These are phyloP conservation scores for Nemophila menziesii DNA, from an alignment of 257 asterid species.

Conservation along the genomic window DNA sequence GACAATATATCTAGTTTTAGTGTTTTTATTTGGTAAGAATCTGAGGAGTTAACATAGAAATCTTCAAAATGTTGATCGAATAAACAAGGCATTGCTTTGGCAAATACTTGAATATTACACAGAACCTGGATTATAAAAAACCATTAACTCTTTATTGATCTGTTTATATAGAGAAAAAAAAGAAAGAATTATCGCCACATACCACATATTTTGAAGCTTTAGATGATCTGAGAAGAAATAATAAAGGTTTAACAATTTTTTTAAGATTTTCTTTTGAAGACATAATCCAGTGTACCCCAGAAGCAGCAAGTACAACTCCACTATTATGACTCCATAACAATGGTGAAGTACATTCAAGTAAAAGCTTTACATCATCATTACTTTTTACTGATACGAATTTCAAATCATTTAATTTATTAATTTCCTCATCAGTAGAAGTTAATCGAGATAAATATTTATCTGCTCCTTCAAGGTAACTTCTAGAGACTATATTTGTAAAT, in stretches of 20 bases:
- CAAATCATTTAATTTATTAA: slow-evolving; percentile 36
- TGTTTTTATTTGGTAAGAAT: slow-evolving; percentile 67
- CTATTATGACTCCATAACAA: slow-evolving; percentile 83
- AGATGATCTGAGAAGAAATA: slow-evolving; percentile 90
- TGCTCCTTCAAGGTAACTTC: slow-evolving; percentile 93
- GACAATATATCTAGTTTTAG: slow-evolving; percentile 93
- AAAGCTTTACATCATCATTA: slow-evolving; percentile 71
- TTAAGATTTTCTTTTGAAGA: slow-evolving; percentile 62
- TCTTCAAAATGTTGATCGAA: slow-evolving; percentile 77
- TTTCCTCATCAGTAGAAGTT: slow-evolving; percentile 30
- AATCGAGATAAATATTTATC: slow-evolving; percentile 67
- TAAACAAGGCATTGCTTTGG: slow-evolving; percentile 73
- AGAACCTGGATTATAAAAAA: slow-evolving; percentile 52
- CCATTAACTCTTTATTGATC: not conserved
- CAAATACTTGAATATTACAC: slow-evolving; percentile 86
- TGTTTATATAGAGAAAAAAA: not conserved
- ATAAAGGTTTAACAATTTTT: slow-evolving; percentile 77
- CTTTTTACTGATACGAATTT: slow-evolving; percentile 56
- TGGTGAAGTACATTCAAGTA: slow-evolving; percentile 82
- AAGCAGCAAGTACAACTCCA: slow-evolving; percentile 96
- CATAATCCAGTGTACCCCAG: slow-evolving; percentile 99
- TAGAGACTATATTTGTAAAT: slow-evolving; percentile 50
- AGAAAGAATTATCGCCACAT: slow-evolving; percentile 11
- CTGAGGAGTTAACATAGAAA: slow-evolving; percentile 65
- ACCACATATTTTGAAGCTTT: slow-evolving; percentile 89